Conservation (phyloP, 805 yeast species). For the Barnettozyma populi region DNA sequence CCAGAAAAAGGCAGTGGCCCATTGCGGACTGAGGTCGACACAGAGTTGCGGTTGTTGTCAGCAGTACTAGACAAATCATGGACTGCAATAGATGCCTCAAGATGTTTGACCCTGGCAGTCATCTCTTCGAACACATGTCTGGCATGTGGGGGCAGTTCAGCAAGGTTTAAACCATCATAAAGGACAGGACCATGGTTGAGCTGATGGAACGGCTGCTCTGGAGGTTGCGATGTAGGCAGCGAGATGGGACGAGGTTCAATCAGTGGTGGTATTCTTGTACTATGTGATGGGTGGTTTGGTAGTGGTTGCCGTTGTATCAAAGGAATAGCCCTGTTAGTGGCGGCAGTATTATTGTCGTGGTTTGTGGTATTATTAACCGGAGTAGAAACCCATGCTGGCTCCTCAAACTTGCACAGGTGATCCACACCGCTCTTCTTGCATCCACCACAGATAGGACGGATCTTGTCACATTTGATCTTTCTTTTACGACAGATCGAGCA, state of each 20-base stretch:
- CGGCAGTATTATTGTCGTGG: background rate
- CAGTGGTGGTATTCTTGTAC: background rate
- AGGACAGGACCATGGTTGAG: background rate
- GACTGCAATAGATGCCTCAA: constrained; percentile 40
- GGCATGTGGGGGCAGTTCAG: constrained; percentile 8
- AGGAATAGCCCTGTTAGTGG: background rate
- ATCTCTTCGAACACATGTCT: constrained; percentile 26
- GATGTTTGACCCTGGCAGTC: constrained; percentile 38
- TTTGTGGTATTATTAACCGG: constrained; percentile 10
- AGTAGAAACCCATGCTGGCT: constrained; percentile 50
- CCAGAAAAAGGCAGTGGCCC: background rate
- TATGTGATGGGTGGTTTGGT: background rate
- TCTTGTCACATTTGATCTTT: constrained; percentile 42
- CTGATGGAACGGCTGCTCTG: background rate
- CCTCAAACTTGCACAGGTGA: constrained; percentile 50
- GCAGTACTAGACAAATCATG: constrained; percentile 23
- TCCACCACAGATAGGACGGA: constrained; percentile 48
- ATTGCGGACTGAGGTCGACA: background rate
- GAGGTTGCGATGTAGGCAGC: background rate
- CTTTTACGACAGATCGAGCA: constrained; percentile 44
- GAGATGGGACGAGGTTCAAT: background rate
- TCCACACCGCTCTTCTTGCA: constrained; percentile 52
- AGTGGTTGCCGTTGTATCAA: too few relatives aligned
- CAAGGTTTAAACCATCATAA: constrained; percentile 4
- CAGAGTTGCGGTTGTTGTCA: background rate